Evolutionary conservation across 306 rosid genomes (phyloP), one percentile per base, ranked within the genome.

Genomic region (Prunus campanulata): DNA sequence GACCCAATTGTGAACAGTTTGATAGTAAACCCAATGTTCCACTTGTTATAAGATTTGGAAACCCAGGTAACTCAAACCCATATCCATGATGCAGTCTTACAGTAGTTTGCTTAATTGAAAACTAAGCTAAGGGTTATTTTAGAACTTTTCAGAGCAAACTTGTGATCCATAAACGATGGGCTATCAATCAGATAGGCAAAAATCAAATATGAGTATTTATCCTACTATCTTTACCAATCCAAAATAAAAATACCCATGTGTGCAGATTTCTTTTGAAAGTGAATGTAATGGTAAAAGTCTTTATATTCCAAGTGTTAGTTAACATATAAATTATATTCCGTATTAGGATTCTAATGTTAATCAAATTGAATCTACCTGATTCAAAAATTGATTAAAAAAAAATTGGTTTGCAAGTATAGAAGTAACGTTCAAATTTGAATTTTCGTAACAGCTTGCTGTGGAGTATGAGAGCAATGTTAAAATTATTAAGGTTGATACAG

Each of bases 401-500:
- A 22, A 14, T 7, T 68, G 48, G 19, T 19, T n/a, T 51, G 64
- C 11, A 59, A 79, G 70, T 64, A 46, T 66, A 50, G 70, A 77
- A 83, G 39, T 76, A 75, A 79, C 61, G 29, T 54, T 59, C 22
- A 50, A 60, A 18, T 55, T 48, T 60, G 57, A 27, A 63, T 69
- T 79, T 75, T 42, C 51, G 3, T 50, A 7, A 61, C 93, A 94
- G 98, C 98, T 94, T 68, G 95, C 97, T n/a, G 96, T 94, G 32
- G 96, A 94, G 86, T 92, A 92, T 24, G 87, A 89, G 71, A 62
- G 67, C 65, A 90, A 85, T 61, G 93, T 87, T 12, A 39, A 83
- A 70, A 83, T 95, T 77, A 79, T 95, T 27, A 92, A 95, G 86
- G 97, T 95, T 68, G 98, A 92, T 74, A 95, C 97, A 9, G 98